Percentiles rank a stretch among this genome's conserved stretches.
Conservation (phyloP, 2,329 filamentous ascomycete genomes). For the Fusarium hainanense region DNA sequence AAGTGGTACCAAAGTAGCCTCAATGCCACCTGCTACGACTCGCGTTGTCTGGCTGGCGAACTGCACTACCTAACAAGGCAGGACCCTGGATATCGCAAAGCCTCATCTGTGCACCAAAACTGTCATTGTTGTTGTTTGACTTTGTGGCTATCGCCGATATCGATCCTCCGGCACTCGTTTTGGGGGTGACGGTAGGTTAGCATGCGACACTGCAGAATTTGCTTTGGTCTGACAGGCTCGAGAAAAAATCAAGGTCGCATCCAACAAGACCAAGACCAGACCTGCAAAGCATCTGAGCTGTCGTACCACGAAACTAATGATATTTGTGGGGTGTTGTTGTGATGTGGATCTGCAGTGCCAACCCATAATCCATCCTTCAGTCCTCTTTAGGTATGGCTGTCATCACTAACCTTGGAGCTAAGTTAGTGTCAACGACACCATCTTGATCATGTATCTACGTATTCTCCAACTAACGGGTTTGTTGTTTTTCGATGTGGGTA, state of each 20-base stretch:
- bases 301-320: constrained; percentile 31
- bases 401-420: constrained; percentile 38
- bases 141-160: constrained; percentile 36
- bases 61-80: constrained; percentile 33
- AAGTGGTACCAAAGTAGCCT: constrained; percentile 19
- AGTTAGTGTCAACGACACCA: constrained; percentile 35
- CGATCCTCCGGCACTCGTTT: constrained; percentile 20
- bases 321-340: constrained; percentile 10
- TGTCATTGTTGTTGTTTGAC: constrained; percentile 10
- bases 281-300: constrained; percentile 33
- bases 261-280: not conserved
- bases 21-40: constrained; percentile 32
- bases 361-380: constrained; percentile 24
- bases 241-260: constrained; percentile 22
- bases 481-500: constrained; percentile 24
- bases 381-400: constrained; percentile 32
- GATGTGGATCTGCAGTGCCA: constrained; percentile 29
- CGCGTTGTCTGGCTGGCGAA: constrained; percentile 22
- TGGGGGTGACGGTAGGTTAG: constrained; percentile 7
- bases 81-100: constrained; percentile 37
- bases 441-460: constrained; percentile 14
- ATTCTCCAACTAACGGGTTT: constrained; percentile 25
- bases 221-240: constrained; percentile 11
- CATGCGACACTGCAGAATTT: constrained; percentile 21
- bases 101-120: constrained; percentile 16